These are phyloP conservation scores for Apiotrichum gracile DNA, from an alignment of 1,284 basidiomycete species.

Conservation along the genomic window DNA sequence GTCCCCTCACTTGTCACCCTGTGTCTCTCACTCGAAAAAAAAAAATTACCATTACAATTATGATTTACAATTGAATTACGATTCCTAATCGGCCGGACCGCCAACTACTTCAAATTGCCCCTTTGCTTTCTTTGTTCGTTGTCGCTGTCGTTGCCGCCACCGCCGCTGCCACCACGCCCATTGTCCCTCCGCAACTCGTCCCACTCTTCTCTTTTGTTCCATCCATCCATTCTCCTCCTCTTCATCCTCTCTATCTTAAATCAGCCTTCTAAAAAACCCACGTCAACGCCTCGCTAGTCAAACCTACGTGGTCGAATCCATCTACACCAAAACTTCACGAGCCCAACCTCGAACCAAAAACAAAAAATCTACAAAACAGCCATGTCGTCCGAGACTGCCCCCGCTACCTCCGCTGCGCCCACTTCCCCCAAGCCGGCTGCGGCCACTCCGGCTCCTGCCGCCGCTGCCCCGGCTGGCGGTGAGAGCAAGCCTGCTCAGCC, in stretches of 20 bases:
- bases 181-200: neutral
- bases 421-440: slow-evolving; percentile 20
- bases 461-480: slow-evolving; percentile 24
- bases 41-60: no score
- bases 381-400: slow-evolving; percentile 32
- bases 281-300: slow-evolving; percentile 18
- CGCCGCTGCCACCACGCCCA: neutral
- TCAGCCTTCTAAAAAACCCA: slow-evolving; percentile 20
- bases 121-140: neutral
- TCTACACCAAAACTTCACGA: slow-evolving; percentile 11
- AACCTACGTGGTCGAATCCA: slow-evolving; percentile 23
- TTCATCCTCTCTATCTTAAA: neutral
- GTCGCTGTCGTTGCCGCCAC: neutral
- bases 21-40: neutral
- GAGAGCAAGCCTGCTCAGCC: slow-evolving; percentile 41
- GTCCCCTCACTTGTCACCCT: neutral
- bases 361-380: slow-evolving; percentile 6
- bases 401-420: slow-evolving; percentile 21
- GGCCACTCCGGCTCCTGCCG: slow-evolving; percentile 21
- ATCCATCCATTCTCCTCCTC: neutral
- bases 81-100: no score
- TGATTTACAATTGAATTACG: no score
- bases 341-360: slow-evolving; percentile 7
- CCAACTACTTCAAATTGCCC: no score
- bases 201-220: neutral